Evolutionary conservation across 1,139 yeast genomes (phyloP).

Genomic region (Yamadazyma blattariae): DNA sequence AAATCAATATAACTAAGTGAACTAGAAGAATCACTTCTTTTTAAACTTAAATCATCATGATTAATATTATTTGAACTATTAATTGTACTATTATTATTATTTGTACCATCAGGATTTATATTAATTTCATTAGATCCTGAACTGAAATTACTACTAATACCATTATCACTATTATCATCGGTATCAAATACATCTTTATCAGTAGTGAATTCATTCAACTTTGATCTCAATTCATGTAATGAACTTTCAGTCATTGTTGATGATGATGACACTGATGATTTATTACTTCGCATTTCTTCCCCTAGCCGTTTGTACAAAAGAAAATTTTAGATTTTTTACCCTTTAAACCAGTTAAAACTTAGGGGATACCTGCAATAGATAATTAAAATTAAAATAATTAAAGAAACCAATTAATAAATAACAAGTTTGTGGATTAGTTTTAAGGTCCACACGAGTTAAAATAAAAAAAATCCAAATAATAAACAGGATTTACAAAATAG

Average conservation of each 20-base stretch:
- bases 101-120: not conserved
- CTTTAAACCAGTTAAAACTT: no score
- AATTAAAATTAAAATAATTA: no score
- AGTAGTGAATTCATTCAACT: conserved; percentile 5
- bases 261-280: conserved; percentile 9
- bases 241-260: conserved; percentile 10
- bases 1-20: conserved; percentile 38
- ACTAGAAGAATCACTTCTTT: conserved; percentile 31
- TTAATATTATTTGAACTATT: conserved; percentile 1
- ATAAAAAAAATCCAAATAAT: no score
- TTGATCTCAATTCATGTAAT: conserved; percentile 9
- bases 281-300: conserved; percentile 7
- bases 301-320: no score
- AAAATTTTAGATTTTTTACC: no score
- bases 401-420: no score
- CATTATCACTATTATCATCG: conserved; percentile 1
- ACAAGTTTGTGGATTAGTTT: no score
- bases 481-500: no score
- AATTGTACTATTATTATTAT: conserved; percentile 3
- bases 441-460: no score
- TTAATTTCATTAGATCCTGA: not conserved
- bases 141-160: not conserved
- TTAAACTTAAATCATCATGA: conserved; percentile 8
- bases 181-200: not conserved
- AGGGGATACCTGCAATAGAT: no score